Evolutionary conservation across 2,329 filamentous ascomycete genomes (phyloP), one percentile per base, ranked within the genome.

Genomic region (Trichoderma endophyticum): DNA sequence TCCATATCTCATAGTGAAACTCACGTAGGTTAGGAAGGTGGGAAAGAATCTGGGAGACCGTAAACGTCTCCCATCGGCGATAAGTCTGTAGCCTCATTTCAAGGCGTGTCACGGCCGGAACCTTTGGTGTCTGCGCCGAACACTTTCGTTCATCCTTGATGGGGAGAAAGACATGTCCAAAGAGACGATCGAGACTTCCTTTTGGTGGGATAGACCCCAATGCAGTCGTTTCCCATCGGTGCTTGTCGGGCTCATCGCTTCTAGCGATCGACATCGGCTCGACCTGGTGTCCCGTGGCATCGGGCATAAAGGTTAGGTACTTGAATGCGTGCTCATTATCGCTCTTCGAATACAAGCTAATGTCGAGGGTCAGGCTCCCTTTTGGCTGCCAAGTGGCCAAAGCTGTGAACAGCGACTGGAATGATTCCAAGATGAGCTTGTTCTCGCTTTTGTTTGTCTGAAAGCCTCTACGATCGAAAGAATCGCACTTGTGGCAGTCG

Each of bases 1-100:
- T 80, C 80, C 81, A 83, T 66, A 80, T 81, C 74, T 83, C 80
- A 74, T 81, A 82, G 67, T 78, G 77, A 74, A 83, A 73, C 73
- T 83, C 79, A 74, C 79, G 76, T 65, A 84, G 71, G 70, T 77
- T 78, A 15, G 81, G 79, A 72, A 82, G 77, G 60, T 78, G 78
- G 12, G 78, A 73, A 71, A 83, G 75, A 75, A 83, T 81, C 15
- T 79, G 74, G 34, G 75, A 74, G 30, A 83, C 75, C 36, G 78
- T 74, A 26, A 64, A 26, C 43, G 77, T 78, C 66, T 78, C 79
- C 79, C 80, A 82, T 77, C 78, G 75, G 73, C 80, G 77, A 71
- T 80, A 79, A 73, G 73, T 82, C 73, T 83, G 82, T 73, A 80
- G 80, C 51, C 32, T 67, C 34, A 67, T 43, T 67, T 67, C 32